Percentiles rank a stretch among this genome's conserved stretches.
phyloP scores from a whole-genome alignment of 2,329 filamentous ascomycete genomes.

The Acephala macrosclerotiorum region DNA sequence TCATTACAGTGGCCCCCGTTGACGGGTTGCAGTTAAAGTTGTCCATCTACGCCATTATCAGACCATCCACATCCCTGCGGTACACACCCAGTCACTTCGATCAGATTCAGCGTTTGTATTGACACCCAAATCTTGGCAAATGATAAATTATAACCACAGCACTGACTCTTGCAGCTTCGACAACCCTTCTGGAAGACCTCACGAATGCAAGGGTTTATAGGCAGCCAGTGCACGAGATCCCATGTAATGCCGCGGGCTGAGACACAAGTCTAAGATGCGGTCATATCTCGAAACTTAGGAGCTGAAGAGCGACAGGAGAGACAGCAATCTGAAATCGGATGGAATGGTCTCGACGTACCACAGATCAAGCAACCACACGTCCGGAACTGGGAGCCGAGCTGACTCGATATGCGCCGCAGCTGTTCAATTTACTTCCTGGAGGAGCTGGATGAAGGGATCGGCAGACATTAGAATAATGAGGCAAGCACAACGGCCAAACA shows the following conservation, averaged over 20 bases:
- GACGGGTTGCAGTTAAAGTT: conserved; percentile 8
- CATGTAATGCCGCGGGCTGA: neutral
- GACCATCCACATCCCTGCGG: conserved; percentile 7
- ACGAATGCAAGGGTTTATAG: neutral
- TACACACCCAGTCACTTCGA: neutral
- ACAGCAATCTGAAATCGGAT: neutral
- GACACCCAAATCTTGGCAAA: neutral
- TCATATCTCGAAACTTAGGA: neutral
- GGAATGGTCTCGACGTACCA: neutral
- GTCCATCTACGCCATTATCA: conserved; percentile 10
- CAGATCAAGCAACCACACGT: neutral
- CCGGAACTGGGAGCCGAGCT: conserved; percentile 5
- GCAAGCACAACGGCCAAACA: neutral
- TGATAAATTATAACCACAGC: neutral
- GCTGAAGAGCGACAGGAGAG: neutral
- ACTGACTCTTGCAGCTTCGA: conserved; percentile 2
- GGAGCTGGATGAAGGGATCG: neutral
- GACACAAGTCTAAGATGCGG: conserved; percentile 3
- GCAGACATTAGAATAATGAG: neutral
- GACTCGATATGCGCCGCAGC: neutral
- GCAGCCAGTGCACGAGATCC: neutral
- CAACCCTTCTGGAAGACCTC: neutral
- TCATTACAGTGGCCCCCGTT: conserved; percentile 7
- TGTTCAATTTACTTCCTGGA: neutral
- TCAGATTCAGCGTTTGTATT: neutral